These are phyloP conservation scores for Withania somnifera DNA, from an alignment of 305 asterid species.

Conservation along the genomic window DNA sequence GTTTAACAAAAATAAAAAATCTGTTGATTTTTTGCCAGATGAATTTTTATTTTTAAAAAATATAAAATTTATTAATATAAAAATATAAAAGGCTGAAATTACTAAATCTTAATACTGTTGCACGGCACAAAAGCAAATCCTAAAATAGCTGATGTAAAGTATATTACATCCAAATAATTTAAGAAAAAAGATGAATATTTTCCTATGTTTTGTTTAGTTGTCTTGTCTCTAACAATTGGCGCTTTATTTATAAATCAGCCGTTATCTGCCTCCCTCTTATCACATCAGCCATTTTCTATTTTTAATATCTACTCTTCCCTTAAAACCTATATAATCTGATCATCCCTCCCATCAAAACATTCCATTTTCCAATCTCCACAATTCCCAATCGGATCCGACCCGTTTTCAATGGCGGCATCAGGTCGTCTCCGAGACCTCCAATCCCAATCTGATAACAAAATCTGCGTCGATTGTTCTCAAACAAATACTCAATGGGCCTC, in stretches of 20 bases:
- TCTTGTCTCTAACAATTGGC: not conserved
- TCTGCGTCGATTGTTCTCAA: conserved; percentile 82
- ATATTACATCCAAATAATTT: no score
- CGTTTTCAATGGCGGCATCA: conserved; percentile 52
- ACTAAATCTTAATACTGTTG: no score
- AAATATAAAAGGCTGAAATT: no score
- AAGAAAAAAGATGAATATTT: no score
- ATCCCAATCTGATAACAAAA: conserved; percentile 67
- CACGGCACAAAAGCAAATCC: no score
- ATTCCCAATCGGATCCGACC: conserved; percentile 9
- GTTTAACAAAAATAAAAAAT: no score
- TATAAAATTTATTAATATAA: no score
- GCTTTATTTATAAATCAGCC: not conserved
- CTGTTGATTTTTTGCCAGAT: no score
- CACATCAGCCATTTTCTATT: not conserved
- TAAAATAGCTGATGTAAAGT: no score
- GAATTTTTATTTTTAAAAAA: no score
- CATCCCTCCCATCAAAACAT: not conserved
- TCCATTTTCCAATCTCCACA: not conserved
- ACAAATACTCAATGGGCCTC: conserved; percentile 97
- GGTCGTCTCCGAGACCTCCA: conserved; percentile 90
- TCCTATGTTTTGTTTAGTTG: not conserved
- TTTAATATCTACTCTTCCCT: not conserved
- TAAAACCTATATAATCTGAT: not conserved
- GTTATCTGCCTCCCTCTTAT: not conserved